Evolutionary conservation across 2,329 filamentous ascomycete species (phyloP).

Genomic region (Trichoderma sp.): DNA sequence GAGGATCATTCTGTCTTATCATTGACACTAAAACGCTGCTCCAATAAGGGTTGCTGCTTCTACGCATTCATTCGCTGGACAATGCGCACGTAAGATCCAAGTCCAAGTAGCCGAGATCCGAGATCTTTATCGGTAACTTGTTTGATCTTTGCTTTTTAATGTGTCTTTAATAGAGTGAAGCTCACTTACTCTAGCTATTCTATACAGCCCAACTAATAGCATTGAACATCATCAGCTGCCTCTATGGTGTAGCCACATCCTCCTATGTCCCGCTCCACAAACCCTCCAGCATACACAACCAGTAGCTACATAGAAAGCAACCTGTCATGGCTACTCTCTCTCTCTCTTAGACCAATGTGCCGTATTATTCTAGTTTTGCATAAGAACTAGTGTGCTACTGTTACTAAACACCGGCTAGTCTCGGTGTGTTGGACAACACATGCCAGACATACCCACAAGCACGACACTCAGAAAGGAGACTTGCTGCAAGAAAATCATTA

Average conservation of each 20-base stretch:
- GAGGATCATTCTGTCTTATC: background rate
- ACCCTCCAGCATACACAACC: background rate
- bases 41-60: background rate
- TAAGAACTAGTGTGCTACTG: background rate
- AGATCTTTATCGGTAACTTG: background rate
- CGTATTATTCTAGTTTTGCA: background rate
- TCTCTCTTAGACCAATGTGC: background rate
- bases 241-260: background rate
- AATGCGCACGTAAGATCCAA: background rate
- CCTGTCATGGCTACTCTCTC: background rate
- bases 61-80: background rate
- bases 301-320: background rate
- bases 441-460: background rate
- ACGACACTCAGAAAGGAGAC: background rate
- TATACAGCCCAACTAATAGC: background rate
- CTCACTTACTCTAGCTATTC: background rate
- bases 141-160: background rate
- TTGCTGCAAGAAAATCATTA: background rate
- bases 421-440: background rate
- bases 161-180: background rate
- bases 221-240: background rate
- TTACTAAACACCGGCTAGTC: background rate
- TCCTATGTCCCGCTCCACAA: background rate
- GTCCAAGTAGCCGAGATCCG: background rate
- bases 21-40: background rate